These are phyloP conservation scores for Ophiostoma sp. DNA, from an alignment of 2,329 filamentous ascomycete genomes.

Conservation along the genomic window DNA sequence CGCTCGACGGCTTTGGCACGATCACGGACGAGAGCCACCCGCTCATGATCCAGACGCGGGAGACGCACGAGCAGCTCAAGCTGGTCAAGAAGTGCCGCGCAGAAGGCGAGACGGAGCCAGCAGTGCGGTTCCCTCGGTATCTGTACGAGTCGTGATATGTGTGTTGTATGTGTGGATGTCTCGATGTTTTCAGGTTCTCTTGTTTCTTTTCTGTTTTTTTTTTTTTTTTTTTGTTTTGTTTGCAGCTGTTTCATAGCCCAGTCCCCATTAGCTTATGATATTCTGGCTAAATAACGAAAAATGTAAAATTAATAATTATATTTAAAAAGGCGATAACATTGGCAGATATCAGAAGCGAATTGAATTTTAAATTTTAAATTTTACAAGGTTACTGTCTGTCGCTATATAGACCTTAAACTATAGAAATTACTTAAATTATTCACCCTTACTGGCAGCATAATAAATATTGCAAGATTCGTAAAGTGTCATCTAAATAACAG, in stretches of 20 bases:
- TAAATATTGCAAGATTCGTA: too few species aligned
- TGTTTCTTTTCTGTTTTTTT: not conserved
- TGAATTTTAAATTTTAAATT: not conserved
- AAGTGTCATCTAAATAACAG: too few species aligned
- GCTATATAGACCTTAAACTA: too few species aligned
- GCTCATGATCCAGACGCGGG: not conserved
- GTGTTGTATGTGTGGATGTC: too few species aligned
- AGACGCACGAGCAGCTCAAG: constrained; percentile 4
- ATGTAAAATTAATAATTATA: not conserved
- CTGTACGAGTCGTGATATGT: not conserved
- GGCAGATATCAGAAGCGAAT: not conserved
- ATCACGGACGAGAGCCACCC: not conserved
- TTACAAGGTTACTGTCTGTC: too few species aligned
- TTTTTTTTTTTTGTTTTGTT: not conserved
- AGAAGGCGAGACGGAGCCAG: not conserved
- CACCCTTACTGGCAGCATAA: too few species aligned
- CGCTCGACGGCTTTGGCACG: not conserved
- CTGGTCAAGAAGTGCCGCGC: not conserved
- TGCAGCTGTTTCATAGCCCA: not conserved
- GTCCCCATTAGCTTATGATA: not conserved
- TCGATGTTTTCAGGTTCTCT: not conserved
- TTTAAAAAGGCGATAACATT: too few species aligned
- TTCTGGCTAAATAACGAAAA: not conserved
- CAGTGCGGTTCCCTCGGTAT: not conserved
- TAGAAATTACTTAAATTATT: too few species aligned